A percentile compares a stretch with the other conserved stretches of the same genome.
Evolutionary conservation across 768 basidiomycete genomes (phyloP).

Genomic region (Boletellus ananas): DNA sequence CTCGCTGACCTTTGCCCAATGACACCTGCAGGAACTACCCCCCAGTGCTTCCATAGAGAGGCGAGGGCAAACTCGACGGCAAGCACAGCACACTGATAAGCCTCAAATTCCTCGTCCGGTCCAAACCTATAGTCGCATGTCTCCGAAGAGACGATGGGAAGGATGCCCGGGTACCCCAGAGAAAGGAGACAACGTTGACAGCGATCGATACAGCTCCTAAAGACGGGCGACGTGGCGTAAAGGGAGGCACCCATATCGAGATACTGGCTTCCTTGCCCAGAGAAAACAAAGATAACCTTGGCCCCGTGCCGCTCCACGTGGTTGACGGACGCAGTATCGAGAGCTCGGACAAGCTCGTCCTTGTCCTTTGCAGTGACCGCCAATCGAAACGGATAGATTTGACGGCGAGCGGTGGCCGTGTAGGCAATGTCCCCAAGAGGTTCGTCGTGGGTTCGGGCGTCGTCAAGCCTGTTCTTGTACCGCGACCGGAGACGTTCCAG

Average conservation of each 20-base stretch:
- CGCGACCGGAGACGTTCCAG: constrained; percentile 45
- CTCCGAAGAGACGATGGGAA: constrained; percentile 38
- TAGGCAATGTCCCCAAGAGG: constrained; percentile 57
- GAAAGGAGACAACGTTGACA: constrained; percentile 51
- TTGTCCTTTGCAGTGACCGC: constrained; percentile 42
- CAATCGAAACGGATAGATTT: constrained; percentile 50
- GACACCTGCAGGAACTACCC: constrained; percentile 54
- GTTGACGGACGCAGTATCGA: constrained; percentile 36
- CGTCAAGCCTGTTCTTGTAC: constrained; percentile 48
- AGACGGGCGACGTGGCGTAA: constrained; percentile 47
- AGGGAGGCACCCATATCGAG: constrained; percentile 57
- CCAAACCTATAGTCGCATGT: constrained; percentile 19
- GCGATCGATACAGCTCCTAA: constrained; percentile 50
- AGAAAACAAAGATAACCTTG: constrained; percentile 63
- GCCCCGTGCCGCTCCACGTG: constrained; percentile 25
- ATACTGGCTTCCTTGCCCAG: constrained; percentile 71
- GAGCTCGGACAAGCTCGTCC: constrained; percentile 44
- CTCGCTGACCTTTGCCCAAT: constrained; percentile 65
- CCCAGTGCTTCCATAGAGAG: constrained; percentile 67
- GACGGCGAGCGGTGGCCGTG: constrained; percentile 63
- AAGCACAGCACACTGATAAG: constrained; percentile 53
- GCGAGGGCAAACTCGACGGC: constrained; percentile 61
- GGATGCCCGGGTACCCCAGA: constrained; percentile 50
- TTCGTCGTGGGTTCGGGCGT: constrained; percentile 18
- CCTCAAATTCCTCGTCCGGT: constrained; percentile 39